Conservation (phyloP, 1,284 basidiomycete species). For the Ustilago lituana region DNA sequence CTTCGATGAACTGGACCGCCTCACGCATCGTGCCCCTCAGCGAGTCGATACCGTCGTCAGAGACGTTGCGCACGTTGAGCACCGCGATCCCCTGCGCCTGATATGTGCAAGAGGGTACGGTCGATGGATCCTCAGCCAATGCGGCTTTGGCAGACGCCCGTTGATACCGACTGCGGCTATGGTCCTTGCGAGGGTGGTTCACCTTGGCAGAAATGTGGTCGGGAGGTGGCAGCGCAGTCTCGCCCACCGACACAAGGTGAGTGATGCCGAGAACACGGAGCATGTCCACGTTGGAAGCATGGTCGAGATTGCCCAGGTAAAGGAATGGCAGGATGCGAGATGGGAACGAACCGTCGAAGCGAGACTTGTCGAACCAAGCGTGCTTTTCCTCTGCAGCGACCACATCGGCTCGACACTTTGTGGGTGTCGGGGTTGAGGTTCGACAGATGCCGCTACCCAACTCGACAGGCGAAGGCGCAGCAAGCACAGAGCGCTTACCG, state of each 20-base stretch:
- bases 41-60: conserved; percentile 95
- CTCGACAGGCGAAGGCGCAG: conserved; percentile 6
- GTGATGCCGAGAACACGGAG: conserved; percentile 94
- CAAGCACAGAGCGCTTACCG: conserved; percentile 7
- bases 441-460: conserved; percentile 30
- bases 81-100: conserved; percentile 77
- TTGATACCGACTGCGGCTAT: conserved; percentile 30
- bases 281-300: conserved; percentile 94
- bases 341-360: conserved; percentile 95
- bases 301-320: conserved; percentile 90
- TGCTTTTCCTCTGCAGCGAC: conserved; percentile 19
- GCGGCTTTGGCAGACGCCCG: conserved; percentile 35
- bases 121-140: conserved; percentile 32
- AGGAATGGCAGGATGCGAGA: conserved; percentile 91
- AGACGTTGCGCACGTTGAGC: conserved; percentile 82
- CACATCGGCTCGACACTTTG: conserved; percentile 11
- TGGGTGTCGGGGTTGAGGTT: conserved; percentile 35
- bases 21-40: conserved; percentile 85
- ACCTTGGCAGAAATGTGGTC: conserved; percentile 43
- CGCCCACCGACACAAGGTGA: conserved; percentile 95
- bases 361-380: conserved; percentile 87
- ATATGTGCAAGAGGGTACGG: conserved; percentile 40
- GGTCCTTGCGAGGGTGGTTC: conserved; percentile 14
- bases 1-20: conserved; percentile 92
- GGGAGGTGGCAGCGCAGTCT: conserved; percentile 77